Base-by-base conservation (phyloP, 495 filamentous ascomycete species). In the Hapsidospora chrysogenum region DNA sequence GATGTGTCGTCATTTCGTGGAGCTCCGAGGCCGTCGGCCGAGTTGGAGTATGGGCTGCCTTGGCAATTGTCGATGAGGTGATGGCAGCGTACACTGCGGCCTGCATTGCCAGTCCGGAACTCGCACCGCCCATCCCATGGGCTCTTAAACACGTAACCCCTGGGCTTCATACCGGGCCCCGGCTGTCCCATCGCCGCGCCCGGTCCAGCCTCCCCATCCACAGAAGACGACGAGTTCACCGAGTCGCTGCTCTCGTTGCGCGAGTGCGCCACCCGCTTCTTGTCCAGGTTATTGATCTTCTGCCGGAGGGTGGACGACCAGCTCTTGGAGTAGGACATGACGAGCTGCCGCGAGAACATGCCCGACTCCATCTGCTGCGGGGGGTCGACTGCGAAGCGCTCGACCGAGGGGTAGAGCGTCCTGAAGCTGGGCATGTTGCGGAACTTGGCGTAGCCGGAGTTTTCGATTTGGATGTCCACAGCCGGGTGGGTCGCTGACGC, bases 91-190 rank as follows among this genome's bases (percentile, higher is more conserved):
- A 94, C 56, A 35, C 68, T 75, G 31, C 77, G 68, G 14, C 85
- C 83, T 22, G 70, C 75, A 22, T 72, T 64, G 38, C 80, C 76
- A 3, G 80, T 83, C 4, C 67, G 57, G 52, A 94, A 94, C 35
- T 85, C 79, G 56, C 85, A 94, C 17, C 62, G 66, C 13, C 83
- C 80, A 36, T 80, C 68, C 85, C 85, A 94, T 0, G 85, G 85
- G n/a, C 76, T 83, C 26, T 64, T 48, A 51, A 94, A 92, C 9
- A 70, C 54, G 53, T 76, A 80, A 5, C 60, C 63, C 29, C 58
- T 60, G 8, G 63, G 56, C 31, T 53, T 56, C 5, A 63, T 42
- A 0, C 61, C 61, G 0, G 58, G 60, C 1, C 61, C 60, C 0
- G 63, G 60, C 6, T 57, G 50, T 1, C 58, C 23, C 6, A 26